These are phyloP conservation scores for Quercus lobata DNA, from an alignment of 331 rosid species.

Conservation along the genomic window DNA sequence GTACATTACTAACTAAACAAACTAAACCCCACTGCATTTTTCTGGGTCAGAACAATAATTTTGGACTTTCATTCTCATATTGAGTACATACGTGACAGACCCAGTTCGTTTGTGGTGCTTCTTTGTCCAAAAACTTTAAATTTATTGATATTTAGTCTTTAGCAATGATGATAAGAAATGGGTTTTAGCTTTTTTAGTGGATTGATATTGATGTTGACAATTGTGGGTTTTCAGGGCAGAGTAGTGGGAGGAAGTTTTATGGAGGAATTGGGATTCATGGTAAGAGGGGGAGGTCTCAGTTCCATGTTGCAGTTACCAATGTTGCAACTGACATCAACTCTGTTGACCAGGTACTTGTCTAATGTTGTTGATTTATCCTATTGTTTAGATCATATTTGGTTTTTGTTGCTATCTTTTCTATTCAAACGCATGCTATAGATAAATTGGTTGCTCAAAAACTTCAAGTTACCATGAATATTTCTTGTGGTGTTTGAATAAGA, in stretches of 20 bases:
- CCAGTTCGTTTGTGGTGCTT: slow-evolving; percentile 15
- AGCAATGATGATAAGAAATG: not conserved
- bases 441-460: not conserved
- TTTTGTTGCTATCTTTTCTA: not conserved
- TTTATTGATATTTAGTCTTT: slow-evolving; percentile 6
- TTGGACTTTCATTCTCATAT: not conserved
- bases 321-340: slow-evolving; percentile 88
- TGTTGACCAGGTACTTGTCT: slow-evolving; percentile 53
- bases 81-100: not conserved
- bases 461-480: not conserved
- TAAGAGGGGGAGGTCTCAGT: slow-evolving; percentile 55
- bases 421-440: not conserved
- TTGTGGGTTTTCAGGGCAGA: slow-evolving; percentile 49
- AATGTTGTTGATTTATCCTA: not conserved
- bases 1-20: slow-evolving; percentile 29
- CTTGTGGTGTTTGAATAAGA: not conserved
- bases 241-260: slow-evolving; percentile 39
- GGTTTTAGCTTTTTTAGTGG: slow-evolving; percentile 4
- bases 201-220: not conserved
- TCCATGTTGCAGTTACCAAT: slow-evolving; percentile 50
- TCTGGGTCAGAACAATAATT: not conserved
- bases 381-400: not conserved
- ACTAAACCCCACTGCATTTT: not conserved
- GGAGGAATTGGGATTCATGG: slow-evolving; percentile 60
- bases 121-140: not conserved